Percentiles rank a stretch among this genome's conserved stretches.
Conservation (phyloP, 805 yeast species). For the Kregervanrija fluxuum region DNA sequence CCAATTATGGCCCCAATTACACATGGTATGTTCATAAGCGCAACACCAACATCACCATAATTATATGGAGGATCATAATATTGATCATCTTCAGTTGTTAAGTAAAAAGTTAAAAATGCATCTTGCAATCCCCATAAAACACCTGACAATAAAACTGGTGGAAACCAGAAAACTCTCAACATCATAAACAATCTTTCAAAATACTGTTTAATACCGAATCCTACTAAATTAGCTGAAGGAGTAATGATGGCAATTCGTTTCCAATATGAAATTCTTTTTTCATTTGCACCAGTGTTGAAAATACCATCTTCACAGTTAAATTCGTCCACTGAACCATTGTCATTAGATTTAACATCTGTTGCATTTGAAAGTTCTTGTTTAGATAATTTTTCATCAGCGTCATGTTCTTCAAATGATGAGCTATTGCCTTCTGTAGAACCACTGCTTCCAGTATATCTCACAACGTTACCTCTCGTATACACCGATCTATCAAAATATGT, state of each 20-base stretch:
- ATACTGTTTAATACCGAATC: conserved; percentile 63
- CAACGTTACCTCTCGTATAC: conserved; percentile 17
- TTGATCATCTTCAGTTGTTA: conserved; percentile 64
- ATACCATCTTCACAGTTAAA: conserved; percentile 4
- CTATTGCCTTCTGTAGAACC: background rate
- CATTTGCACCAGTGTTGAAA: conserved; percentile 32
- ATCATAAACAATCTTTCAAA: conserved; percentile 40
- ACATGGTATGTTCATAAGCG: conserved; percentile 69
- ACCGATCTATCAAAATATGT: conserved; percentile 55
- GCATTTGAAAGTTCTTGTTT: too few relatives aligned
- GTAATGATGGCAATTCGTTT: conserved; percentile 43
- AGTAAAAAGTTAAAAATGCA: conserved; percentile 65
- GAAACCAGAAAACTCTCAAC: conserved; percentile 52
- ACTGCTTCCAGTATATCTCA: background rate
- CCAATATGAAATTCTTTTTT: conserved; percentile 37
- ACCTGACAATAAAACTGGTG: conserved; percentile 60
- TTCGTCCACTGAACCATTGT: conserved; percentile 3
- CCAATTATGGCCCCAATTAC: conserved; percentile 61
- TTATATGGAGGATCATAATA: conserved; percentile 63
- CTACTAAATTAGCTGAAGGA: conserved; percentile 51
- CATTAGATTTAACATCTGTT: background rate
- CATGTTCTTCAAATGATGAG: conserved; percentile 1
- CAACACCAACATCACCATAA: conserved; percentile 60
- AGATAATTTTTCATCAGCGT: conserved; percentile 4
- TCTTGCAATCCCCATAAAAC: conserved; percentile 79